Evolutionary conservation across 306 rosid genomes (phyloP), one percentile per base, ranked within the genome.

Genomic region (Castanospermum australe): DNA sequence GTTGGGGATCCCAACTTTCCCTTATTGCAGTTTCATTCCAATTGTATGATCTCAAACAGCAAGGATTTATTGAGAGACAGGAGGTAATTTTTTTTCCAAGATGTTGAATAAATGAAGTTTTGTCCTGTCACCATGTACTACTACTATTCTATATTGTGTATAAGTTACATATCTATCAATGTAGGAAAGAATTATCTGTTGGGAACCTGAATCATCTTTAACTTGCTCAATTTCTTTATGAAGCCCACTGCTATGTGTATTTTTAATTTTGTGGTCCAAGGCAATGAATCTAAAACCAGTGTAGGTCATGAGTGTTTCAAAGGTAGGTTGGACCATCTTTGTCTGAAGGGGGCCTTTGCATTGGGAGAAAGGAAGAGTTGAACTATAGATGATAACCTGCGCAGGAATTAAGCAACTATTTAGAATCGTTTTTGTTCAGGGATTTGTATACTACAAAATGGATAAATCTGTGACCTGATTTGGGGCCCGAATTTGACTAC

Each of bases 1-100:
- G 54, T 30, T 79, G 71, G 63, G 75, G 38, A 75, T 76, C 75
- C 76, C 73, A 73, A 79, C 64, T 54, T 82, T 79, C n/a, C 32
- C 2, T 85, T 85, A 63, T 88, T 86, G 81, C 94, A 93, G 98
- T 93, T 93, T 84, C 88, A 67, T 93, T 93, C 88, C 83, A 78
- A 67, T 75, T 93, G 71, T 93, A 93, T 70, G 96, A 93, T 83
- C 91, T 93, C 62, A 91, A 88, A 82, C 94, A 88, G 28, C 96
- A 89, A 82, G 98, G 96, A 17, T 89, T 72, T 86, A 91, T 93
- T 73, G 88, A 84, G 85, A 88, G 94, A 62, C 82, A 88, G 47
- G 94, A 93, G 96, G 98, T 91, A 85, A 59, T 74, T 80, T 82
- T 5, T 62, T 69, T 75, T 63, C 20, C 51, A 12, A 59, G 44